Percentiles rank a stretch among this genome's conserved stretches.
These are phyloP conservation scores for Diaporthe citriasiana DNA, from an alignment of 2,329 filamentous ascomycete genomes.

Conservation along the genomic window DNA sequence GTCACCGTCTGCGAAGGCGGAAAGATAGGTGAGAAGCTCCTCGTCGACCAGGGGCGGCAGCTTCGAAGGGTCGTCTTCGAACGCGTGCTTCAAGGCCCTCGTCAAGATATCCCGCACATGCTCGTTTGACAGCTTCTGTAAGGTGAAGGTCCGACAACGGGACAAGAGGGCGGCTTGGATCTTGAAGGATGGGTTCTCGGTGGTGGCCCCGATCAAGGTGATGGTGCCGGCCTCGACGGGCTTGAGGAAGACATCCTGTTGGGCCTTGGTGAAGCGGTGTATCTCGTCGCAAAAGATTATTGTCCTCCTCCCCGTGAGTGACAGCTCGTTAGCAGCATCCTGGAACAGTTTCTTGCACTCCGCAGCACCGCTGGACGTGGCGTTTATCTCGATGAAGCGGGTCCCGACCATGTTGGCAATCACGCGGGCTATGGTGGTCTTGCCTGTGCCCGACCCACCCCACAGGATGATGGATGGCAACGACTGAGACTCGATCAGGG, in stretches of 20 bases:
- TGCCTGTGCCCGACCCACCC: constrained; percentile 85
- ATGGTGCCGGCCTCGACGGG: constrained; percentile 93
- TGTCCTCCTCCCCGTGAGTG: constrained; percentile 87
- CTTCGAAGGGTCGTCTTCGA: constrained; percentile 52
- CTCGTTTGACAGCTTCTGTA: constrained; percentile 79
- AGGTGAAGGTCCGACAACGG: constrained; percentile 90
- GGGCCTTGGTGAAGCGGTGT: constrained; percentile 89
- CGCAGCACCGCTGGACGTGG: constrained; percentile 86
- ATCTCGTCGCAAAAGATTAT: constrained; percentile 99
- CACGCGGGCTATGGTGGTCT: constrained; percentile 92
- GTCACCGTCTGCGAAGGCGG: constrained; percentile 91
- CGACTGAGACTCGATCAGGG: constrained; percentile 86
- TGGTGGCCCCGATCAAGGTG: constrained; percentile 94
- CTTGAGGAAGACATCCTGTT: constrained; percentile 94
- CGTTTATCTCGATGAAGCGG: constrained; percentile 96
- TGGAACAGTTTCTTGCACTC: constrained; percentile 94
- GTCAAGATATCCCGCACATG: constrained; percentile 81
- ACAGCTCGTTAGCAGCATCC: constrained; percentile 84
- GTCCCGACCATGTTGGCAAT: constrained; percentile 86
- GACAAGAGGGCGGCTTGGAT: constrained; percentile 89
- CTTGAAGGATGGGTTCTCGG: constrained; percentile 96
- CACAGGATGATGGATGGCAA: constrained; percentile 97
- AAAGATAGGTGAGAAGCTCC: constrained; percentile 84
- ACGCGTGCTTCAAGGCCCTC: constrained; percentile 79
- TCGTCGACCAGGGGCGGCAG: constrained; percentile 76